Base-by-base conservation (phyloP, 2,329 filamentous ascomycete species). In the Aspergillus sp. region DNA sequence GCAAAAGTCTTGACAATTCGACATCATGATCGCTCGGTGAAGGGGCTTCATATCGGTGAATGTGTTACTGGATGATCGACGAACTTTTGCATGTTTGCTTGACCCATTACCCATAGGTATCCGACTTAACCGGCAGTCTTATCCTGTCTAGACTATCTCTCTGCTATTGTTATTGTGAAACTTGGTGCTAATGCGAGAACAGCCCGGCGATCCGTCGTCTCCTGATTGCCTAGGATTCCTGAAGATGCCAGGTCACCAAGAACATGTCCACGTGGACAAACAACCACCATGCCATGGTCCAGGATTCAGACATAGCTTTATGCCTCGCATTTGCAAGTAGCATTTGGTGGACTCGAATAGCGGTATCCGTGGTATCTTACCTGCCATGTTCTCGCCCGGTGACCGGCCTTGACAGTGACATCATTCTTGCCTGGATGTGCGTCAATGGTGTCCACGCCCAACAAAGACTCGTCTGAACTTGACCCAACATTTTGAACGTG, bases 241-340 rank as follows among this genome's bases (percentile, higher is more conserved):
- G 32, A 36, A 36, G 12, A 28, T 30, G 23, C 23, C 23, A 53
- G 32, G 19, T 19, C 41, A 47, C 25, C 5, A 19, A 54, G 23
- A 32, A 41, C n/a, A 17, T 55, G 39, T 45, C 39, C 53, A 55
- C 53, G 53, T 55, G 53, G 53, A 47, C 53, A 15, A 45, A 45
- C 21, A 13, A 21, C 10, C 25, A 30, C 47, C n/a, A 50, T n/a
- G 41, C 41, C 41, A 28, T 50, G 47, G 47, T 50, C 25, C 47
- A 19, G n/a, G 25, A n/a, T n/a, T 30, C 9, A 17, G 17, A 28
- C 47, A n/a, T 17, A 9, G n/a, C 15, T 13, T 15, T 32, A 30
- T 30, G 9, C n/a, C 25, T 30, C n/a, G n/a, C 25, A 19, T 30
- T 15, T 19, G 25, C 47, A 50, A 5, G 28, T 5, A 28, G 17